Evolutionary conservation across 2,329 filamentous ascomycete species (phyloP).

Genomic region (Sporothrix mexicana): DNA sequence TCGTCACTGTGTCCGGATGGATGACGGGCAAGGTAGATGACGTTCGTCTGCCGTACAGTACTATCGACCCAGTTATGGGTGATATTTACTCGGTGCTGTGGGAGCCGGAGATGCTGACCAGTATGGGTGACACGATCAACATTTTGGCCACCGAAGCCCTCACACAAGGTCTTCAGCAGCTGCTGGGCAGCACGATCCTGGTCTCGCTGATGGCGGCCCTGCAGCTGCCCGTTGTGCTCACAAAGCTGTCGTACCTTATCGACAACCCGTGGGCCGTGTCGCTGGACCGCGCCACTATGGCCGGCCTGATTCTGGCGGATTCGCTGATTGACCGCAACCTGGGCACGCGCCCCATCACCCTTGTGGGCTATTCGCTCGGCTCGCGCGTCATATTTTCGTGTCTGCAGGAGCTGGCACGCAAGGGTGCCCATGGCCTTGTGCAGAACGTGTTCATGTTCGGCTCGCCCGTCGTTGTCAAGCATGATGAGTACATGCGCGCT

Average conservation of each 20-base stretch:
- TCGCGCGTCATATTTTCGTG: slow-evolving; percentile 92
- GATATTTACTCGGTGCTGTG: slow-evolving; percentile 96
- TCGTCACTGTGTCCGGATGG: slow-evolving; percentile 95
- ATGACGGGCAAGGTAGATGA: slow-evolving; percentile 98
- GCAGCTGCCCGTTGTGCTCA: slow-evolving; percentile 87
- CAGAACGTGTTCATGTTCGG: slow-evolving; percentile 97
- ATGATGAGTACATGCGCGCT: slow-evolving; percentile 83
- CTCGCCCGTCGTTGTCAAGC: slow-evolving; percentile 87
- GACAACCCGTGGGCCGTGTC: slow-evolving; percentile 99
- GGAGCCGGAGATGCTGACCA: slow-evolving; percentile 97
- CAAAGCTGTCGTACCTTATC: slow-evolving; percentile 93
- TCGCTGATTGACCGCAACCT: slow-evolving; percentile 91
- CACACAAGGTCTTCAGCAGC: slow-evolving; percentile 94
- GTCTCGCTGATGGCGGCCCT: slow-evolving; percentile 90
- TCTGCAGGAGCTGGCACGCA: slow-evolving; percentile 81
- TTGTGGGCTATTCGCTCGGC: slow-evolving; percentile 93
- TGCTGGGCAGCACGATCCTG: slow-evolving; percentile 87
- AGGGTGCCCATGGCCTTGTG: slow-evolving; percentile 82
- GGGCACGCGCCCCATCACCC: slow-evolving; percentile 86
- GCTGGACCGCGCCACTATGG: slow-evolving; percentile 83
- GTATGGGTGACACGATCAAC: slow-evolving; percentile 98
- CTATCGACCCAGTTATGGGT: slow-evolving; percentile 96
- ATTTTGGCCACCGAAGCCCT: slow-evolving; percentile 97
- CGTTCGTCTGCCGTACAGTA: slow-evolving; percentile 92
- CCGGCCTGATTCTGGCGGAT: slow-evolving; percentile 91